These are phyloP conservation scores for Elongisporangium anandrum DNA, from an alignment of 352 stramenopile species.

Conservation along the genomic window DNA sequence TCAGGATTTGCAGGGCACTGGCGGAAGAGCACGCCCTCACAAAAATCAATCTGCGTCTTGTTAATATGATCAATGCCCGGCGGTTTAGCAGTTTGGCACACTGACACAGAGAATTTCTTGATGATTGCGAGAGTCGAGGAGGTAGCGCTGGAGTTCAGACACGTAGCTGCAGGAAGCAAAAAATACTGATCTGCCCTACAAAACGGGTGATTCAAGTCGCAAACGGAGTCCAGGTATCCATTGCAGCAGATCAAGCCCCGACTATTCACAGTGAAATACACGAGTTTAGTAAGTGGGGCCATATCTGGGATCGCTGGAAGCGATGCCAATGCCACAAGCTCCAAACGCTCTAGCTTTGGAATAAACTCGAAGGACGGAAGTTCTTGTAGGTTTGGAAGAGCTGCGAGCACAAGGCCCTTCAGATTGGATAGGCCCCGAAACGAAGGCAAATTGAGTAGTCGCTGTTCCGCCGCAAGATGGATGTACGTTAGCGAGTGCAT, in stretches of 20 bases:
- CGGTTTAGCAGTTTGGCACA: conserved; percentile 9
- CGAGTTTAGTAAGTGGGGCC: conserved; percentile 13
- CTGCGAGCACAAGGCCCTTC: conserved; percentile 19
- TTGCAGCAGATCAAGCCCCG: conserved; percentile 24
- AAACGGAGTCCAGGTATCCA: conserved; percentile 16
- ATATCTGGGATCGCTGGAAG: conserved; percentile 20
- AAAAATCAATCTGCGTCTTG: conserved; percentile 16
- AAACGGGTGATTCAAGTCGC: conserved; percentile 12
- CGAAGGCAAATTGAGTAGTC: conserved; percentile 17
- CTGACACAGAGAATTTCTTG: neutral
- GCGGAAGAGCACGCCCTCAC: conserved; percentile 17
- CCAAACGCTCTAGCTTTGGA: conserved; percentile 14
- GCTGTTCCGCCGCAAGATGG: conserved; percentile 19
- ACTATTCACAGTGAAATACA: conserved; percentile 12
- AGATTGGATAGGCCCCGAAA: conserved; percentile 28
- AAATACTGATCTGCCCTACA: conserved; percentile 7
- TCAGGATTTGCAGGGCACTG: conserved; percentile 8
- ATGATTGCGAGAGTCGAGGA: conserved; percentile 7
- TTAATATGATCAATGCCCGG: conserved; percentile 4
- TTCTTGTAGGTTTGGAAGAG: conserved; percentile 10
- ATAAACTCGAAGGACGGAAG: conserved; percentile 16
- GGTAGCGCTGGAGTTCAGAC: conserved; percentile 6
- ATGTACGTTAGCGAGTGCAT: conserved; percentile 34
- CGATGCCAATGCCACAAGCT: conserved; percentile 10
- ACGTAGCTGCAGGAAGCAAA: conserved; percentile 3